Percentiles rank a stretch among this genome's conserved stretches.
These are phyloP conservation scores for Calophaca sinica DNA, from an alignment of 306 rosid species.

Conservation along the genomic window DNA sequence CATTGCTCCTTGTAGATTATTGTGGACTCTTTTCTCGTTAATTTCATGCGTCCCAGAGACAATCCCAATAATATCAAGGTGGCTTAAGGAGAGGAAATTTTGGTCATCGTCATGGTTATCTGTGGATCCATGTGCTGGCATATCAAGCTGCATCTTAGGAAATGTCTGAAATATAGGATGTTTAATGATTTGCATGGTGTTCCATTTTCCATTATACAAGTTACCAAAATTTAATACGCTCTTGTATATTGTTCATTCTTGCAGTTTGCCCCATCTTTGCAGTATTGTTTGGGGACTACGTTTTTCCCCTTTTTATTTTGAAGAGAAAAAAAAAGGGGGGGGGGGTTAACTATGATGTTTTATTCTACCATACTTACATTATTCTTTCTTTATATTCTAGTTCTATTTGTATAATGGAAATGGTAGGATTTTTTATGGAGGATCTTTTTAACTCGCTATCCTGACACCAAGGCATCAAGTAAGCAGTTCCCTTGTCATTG, in stretches of 20 bases:
- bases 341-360: no score
- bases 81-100: slow-evolving; percentile 44
- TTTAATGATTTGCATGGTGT: slow-evolving; percentile 7
- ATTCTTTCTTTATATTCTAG: neutral
- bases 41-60: slow-evolving; percentile 62
- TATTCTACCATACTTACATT: no score
- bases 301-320: neutral
- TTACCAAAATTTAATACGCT: slow-evolving; percentile 22
- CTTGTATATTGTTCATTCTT: slow-evolving; percentile 1
- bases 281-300: neutral
- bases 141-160: neutral
- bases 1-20: slow-evolving; percentile 60
- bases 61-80: slow-evolving; percentile 49
- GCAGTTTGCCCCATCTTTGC: neutral
- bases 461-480: neutral
- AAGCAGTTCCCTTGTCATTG: no score
- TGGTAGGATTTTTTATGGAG: neutral
- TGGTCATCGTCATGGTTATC: neutral
- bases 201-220: neutral
- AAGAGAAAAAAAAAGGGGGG: no score
- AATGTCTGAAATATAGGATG: neutral
- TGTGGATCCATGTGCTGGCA: slow-evolving; percentile 14
- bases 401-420: neutral
- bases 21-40: slow-evolving; percentile 70
- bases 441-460: neutral